phyloP scores from a whole-genome alignment of 495 filamentous ascomycete genomes.

The Barbatosphaeria neglecta region DNA sequence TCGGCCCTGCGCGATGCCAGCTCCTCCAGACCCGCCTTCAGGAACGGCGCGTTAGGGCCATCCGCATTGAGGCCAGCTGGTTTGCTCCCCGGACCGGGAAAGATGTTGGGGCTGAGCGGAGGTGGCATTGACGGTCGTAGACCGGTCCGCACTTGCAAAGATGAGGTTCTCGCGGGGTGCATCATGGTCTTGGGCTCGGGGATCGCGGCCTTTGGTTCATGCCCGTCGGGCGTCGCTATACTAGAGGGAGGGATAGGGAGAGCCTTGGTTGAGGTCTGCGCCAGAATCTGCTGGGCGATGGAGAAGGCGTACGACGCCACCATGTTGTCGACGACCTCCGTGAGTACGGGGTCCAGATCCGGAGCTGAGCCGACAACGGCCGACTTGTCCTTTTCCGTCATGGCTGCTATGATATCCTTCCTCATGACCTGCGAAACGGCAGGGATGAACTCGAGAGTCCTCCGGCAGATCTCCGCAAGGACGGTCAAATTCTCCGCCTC shows the following conservation, averaged over 20 bases:
- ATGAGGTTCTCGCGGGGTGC: conserved; percentile 45
- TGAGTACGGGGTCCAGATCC: conserved; percentile 17
- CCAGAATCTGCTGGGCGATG: conserved; percentile 63
- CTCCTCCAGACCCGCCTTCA: conserved; percentile 64
- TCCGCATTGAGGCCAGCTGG: conserved; percentile 15
- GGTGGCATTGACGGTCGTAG: conserved; percentile 14
- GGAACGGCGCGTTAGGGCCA: conserved; percentile 19
- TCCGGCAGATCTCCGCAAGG: conserved; percentile 67
- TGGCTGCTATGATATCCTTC: conserved; percentile 51
- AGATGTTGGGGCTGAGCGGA: conserved; percentile 33
- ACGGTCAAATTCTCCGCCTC: conserved; percentile 64
- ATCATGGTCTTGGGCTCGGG: conserved; percentile 54
- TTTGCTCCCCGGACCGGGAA: conserved; percentile 23
- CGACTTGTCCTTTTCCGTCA: conserved; percentile 15
- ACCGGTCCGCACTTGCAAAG: conserved; percentile 25
- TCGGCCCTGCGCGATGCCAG: conserved; percentile 75
- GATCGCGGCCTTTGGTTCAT: conserved; percentile 41
- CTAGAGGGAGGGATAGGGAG: conserved; percentile 55
- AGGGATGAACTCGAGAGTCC: conserved; percentile 70
- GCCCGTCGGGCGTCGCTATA: conserved; percentile 24
- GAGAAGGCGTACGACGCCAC: conserved; percentile 79
- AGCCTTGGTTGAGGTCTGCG: conserved; percentile 59
- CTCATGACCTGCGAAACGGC: conserved; percentile 66
- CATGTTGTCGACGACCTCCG: conserved; percentile 62
- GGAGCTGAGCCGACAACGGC: conserved; percentile 8